These are phyloP conservation scores for Ambrosiella cleistominuta DNA, from an alignment of 2,329 filamentous ascomycete genomes.

Conservation along the genomic window DNA sequence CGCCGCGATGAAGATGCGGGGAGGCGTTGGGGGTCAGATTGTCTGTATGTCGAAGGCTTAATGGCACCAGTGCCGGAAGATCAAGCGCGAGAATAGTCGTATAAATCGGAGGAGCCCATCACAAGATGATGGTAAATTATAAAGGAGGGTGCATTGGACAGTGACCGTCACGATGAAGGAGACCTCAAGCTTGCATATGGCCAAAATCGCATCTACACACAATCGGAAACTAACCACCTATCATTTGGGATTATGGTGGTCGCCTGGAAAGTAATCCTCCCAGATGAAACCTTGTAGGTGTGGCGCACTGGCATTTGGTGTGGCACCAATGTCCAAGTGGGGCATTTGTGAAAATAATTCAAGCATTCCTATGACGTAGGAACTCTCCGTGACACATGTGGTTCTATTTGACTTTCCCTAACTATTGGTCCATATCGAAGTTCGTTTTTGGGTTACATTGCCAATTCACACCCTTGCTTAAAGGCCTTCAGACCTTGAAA, in stretches of 20 bases:
- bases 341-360: too few relatives aligned
- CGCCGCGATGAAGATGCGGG: not conserved
- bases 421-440: too few relatives aligned
- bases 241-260: not conserved
- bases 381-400: not conserved
- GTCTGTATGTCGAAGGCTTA: not conserved
- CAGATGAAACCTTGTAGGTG: not conserved
- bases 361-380: not conserved
- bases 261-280: not conserved
- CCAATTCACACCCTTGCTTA: too few relatives aligned
- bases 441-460: too few relatives aligned
- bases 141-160: not conserved
- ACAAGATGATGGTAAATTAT: not conserved
- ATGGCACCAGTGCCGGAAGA: too few relatives aligned
- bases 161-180: too few relatives aligned
- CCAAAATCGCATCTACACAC: not conserved
- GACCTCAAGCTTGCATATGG: not conserved
- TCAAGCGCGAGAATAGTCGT: not conserved
- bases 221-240: conserved; percentile 3
- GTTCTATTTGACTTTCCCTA: too few relatives aligned
- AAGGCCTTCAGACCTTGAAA: too few relatives aligned
- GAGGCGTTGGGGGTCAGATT: not conserved
- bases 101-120: not conserved
- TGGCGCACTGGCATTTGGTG: not conserved
- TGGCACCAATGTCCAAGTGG: not conserved